Base-by-base conservation (phyloP, 805 yeast genomes). In the Kockiozyma suomiensis region DNA sequence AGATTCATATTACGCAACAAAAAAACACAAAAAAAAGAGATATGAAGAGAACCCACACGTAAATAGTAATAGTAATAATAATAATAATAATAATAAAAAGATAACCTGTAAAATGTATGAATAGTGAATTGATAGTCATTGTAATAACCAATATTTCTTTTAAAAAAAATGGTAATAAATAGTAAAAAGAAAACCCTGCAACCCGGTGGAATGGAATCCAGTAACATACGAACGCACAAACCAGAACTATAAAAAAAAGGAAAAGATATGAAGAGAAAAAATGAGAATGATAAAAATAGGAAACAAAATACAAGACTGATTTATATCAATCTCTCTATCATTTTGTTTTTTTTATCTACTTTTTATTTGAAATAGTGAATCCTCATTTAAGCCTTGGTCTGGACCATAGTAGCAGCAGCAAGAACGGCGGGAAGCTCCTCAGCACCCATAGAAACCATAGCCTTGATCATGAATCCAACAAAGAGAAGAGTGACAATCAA, bases 371-470 rank as follows among this genome's bases (percentile, higher is more conserved):
- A 32, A 13, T 7, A 49, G 45, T 21, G 30, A 19, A 23, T n/a
- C 12, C 26, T 56, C 30, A 19, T 25, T 53, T 55, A 62, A 19
- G 66, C 61, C 64, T 62, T 62, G 56, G 64, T 46, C 50, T 42
- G 59, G 41, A 61, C 62, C 47, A 58, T 47, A 28, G 70, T 81
- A 49, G 86, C 85, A 46, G 88, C 87, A 62, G 80, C 80, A 66
- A 85, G 78, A 33, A 84, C 85, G 37, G 87, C 87, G 25, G 88
- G 88, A 65, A 85, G 78, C 57, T 81, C 79, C 62, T 82, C 85
- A 61, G 72, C 72, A 23, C 87, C 88, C 66, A 82, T 74, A 41
- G 75, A 67, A 48, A 71, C 68, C 71, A 85, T 73, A 59, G 84
- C 77, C 69, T 78, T 79, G 64, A 84, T 70, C 47, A 87, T 85